Percentiles rank a stretch among this genome's conserved stretches.
These are phyloP conservation scores for Pseudoscleropodium purum DNA, from an alignment of 225 moss, liverwort and hornwort genomes.

Conservation along the genomic window DNA sequence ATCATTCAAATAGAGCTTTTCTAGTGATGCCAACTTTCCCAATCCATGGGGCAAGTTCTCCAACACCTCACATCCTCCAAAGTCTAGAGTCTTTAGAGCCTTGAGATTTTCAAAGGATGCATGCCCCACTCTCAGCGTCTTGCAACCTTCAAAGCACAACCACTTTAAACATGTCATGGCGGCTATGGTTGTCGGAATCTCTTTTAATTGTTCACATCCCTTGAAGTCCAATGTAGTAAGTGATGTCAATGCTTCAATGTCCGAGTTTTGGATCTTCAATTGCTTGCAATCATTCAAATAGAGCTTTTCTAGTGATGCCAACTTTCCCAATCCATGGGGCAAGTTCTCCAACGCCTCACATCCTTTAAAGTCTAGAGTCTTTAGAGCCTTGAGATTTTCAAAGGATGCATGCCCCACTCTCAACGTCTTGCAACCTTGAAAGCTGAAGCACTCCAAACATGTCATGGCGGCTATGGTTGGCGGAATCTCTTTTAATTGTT, in stretches of 20 bases:
- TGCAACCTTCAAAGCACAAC: neutral
- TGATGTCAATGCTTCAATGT: neutral
- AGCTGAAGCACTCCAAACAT: neutral
- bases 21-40: neutral
- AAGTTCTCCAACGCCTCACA: neutral
- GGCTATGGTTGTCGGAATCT: too few relatives aligned
- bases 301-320: neutral
- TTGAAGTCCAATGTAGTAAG: neutral
- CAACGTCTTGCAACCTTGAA: neutral
- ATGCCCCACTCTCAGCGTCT: neutral
- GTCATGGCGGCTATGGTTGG: fast-evolving
- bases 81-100: neutral
- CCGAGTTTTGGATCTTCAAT: neutral
- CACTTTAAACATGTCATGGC: neutral
- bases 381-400: neutral
- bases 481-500: neutral
- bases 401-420: neutral
- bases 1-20: neutral
- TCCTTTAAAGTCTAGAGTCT: fast-evolving
- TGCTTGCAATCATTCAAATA: neutral
- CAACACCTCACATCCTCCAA: neutral
- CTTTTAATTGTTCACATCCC: neutral
- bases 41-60: neutral
- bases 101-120: neutral
- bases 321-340: neutral